phyloP scores from a whole-genome alignment of 2,329 filamentous ascomycete genomes.

The Cadophora sp. region DNA sequence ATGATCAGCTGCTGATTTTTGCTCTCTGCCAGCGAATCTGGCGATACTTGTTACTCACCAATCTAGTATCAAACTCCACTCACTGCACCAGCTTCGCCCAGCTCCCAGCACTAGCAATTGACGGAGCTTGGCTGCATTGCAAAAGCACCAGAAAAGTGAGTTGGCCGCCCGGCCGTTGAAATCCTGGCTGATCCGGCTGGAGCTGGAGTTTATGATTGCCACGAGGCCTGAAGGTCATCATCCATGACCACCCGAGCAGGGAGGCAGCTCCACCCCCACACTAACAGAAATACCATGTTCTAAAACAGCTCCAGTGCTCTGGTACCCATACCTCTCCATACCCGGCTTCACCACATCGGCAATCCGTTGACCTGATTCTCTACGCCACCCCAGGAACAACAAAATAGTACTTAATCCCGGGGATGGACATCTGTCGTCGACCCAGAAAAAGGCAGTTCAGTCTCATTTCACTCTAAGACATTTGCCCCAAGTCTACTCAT shows the following conservation, averaged over 20 bases:
- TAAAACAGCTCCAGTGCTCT: constrained; percentile 6
- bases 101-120: constrained; percentile 12
- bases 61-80: constrained; percentile 27
- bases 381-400: constrained; percentile 36
- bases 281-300: constrained; percentile 23
- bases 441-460: constrained; percentile 15
- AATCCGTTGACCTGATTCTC: constrained; percentile 15
- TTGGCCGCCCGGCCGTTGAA: constrained; percentile 31
- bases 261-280: constrained; percentile 30
- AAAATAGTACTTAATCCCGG: constrained; percentile 33
- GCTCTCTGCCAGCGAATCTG: constrained; percentile 28
- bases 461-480: constrained; percentile 15
- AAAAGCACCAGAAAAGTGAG: constrained; percentile 8
- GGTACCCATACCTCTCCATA: constrained; percentile 3
- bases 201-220: constrained; percentile 29
- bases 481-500: constrained; percentile 1
- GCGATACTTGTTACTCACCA: constrained; percentile 30
- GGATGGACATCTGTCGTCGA: constrained; percentile 12
- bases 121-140: constrained; percentile 18
- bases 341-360: constrained; percentile 14
- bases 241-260: constrained; percentile 15
- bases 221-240: constrained; percentile 34
- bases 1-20: constrained; percentile 25
- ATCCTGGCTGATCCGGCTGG: constrained; percentile 8
- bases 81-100: background rate